phyloP scores from a whole-genome alignment of 768 basidiomycete genomes.

The Trametes punicea region DNA sequence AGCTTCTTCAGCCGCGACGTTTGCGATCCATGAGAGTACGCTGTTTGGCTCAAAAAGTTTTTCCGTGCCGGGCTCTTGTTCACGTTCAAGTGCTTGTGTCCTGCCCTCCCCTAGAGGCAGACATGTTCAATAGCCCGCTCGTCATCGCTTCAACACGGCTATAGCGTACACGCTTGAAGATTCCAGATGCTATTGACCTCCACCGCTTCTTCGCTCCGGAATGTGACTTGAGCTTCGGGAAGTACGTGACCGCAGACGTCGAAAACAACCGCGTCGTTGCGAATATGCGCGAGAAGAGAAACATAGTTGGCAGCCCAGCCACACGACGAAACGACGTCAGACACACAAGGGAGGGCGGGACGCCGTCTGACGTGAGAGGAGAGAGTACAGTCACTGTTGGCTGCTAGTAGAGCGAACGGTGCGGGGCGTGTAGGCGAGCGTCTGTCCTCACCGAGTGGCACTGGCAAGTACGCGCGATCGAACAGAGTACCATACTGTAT shows the following conservation, averaged over 20 bases:
- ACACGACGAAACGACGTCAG: background rate
- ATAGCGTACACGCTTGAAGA: slow-evolving; percentile 70
- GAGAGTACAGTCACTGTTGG: too few species aligned
- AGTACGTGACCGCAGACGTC: slow-evolving; percentile 49
- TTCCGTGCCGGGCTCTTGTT: slow-evolving; percentile 61
- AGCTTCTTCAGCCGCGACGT: slow-evolving; percentile 66
- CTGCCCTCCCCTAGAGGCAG: slow-evolving; percentile 56
- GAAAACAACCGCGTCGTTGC: slow-evolving; percentile 46
- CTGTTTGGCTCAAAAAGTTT: slow-evolving; percentile 61
- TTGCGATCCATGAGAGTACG: slow-evolving; percentile 64
- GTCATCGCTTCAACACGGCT: background rate
- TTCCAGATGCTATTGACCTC: slow-evolving; percentile 59
- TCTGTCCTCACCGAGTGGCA: too few species aligned
- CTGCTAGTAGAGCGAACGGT: too few species aligned
- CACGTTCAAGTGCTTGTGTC: slow-evolving; percentile 70
- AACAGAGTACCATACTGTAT: background rate
- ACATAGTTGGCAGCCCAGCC: slow-evolving; percentile 22
- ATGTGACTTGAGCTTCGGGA: slow-evolving; percentile 79
- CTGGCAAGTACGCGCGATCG: background rate
- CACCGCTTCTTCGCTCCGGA: slow-evolving; percentile 81
- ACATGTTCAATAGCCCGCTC: background rate
- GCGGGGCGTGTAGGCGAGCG: too few species aligned
- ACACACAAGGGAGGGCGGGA: background rate
- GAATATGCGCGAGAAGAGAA: slow-evolving; percentile 23
- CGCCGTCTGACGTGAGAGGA: background rate